Evolutionary conservation across 2,329 filamentous ascomycete genomes (phyloP).

Genomic region (Venturiaceae sp.): DNA sequence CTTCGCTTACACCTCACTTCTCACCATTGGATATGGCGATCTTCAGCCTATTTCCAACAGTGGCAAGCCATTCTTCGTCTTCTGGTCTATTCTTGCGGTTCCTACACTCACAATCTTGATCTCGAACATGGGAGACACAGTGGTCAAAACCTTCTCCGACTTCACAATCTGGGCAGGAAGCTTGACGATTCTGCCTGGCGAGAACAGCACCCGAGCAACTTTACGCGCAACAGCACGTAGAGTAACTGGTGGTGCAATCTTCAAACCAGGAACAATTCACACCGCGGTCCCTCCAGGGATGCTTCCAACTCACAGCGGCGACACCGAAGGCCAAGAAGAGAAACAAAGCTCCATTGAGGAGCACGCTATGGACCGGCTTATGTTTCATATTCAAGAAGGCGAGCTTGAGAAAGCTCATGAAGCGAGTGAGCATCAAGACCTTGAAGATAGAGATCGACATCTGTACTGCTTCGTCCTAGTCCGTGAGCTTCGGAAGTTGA

Average conservation of each 20-base stretch:
- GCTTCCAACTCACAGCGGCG: background rate
- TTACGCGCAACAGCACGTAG: conserved; percentile 20
- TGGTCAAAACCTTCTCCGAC: conserved; percentile 44
- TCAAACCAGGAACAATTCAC: background rate
- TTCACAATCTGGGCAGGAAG: conserved; percentile 46
- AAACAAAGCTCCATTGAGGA: conserved; percentile 8
- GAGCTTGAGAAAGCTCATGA: conserved; percentile 30
- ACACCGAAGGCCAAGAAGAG: conserved; percentile 2
- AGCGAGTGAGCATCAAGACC: conserved; percentile 31
- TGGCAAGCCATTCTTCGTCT: conserved; percentile 45
- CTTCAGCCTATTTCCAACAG: conserved; percentile 35
- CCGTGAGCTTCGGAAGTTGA: conserved; percentile 32
- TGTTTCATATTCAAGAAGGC: conserved; percentile 29
- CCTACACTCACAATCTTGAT: conserved; percentile 46
- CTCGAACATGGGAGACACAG: conserved; percentile 44
- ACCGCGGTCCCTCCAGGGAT: background rate
- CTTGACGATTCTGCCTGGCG: conserved; percentile 43
- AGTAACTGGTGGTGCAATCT: background rate
- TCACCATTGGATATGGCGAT: conserved; percentile 49
- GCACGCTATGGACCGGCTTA: conserved; percentile 20
- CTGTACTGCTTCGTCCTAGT: conserved; percentile 41
- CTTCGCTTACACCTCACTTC: conserved; percentile 41
- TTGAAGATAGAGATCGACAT: conserved; percentile 35
- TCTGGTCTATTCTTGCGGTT: conserved; percentile 46
- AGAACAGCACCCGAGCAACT: conserved; percentile 28